phyloP scores from a whole-genome alignment of 2,329 filamentous ascomycete genomes.

The Trichoderma cornu-damae region DNA sequence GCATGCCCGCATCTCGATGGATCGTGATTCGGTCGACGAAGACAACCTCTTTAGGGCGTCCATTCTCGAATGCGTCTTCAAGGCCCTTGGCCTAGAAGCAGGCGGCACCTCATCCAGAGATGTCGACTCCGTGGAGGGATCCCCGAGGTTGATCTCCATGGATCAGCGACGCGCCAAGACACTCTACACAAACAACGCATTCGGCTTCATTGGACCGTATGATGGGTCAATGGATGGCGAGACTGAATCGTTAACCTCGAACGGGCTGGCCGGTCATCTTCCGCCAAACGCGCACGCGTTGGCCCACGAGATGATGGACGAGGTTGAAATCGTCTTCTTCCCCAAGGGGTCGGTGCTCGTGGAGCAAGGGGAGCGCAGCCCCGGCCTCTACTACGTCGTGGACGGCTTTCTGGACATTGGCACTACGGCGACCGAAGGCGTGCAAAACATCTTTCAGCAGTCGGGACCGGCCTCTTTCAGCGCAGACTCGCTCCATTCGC shows the following conservation, averaged over 20 bases:
- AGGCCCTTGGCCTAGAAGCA: slow-evolving; percentile 76
- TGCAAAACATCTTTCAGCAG: slow-evolving; percentile 32
- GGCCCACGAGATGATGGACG: slow-evolving; percentile 77
- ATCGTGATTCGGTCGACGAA: slow-evolving; percentile 80
- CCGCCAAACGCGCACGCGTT: slow-evolving; percentile 62
- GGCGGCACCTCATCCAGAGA: slow-evolving; percentile 61
- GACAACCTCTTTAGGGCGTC: slow-evolving; percentile 84
- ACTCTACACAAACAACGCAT: slow-evolving; percentile 66
- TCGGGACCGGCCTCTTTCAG: slow-evolving; percentile 25
- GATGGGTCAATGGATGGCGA: slow-evolving; percentile 73
- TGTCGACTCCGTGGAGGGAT: slow-evolving; percentile 73
- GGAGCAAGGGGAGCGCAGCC: slow-evolving; percentile 94
- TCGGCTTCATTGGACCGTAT: slow-evolving; percentile 84
- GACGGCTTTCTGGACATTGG: slow-evolving; percentile 95
- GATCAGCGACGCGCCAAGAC: slow-evolving; percentile 77
- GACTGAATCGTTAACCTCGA: slow-evolving; percentile 75
- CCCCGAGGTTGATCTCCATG: slow-evolving; percentile 76
- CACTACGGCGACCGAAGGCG: slow-evolving; percentile 50
- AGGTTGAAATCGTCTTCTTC: slow-evolving; percentile 96
- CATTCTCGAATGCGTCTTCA: slow-evolving; percentile 92
- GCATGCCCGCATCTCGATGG: slow-evolving; percentile 47
- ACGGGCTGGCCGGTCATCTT: slow-evolving; percentile 55
- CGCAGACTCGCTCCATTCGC: slow-evolving; percentile 16
- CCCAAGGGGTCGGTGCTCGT: slow-evolving; percentile 91
- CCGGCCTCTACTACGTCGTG: slow-evolving; percentile 93